Evolutionary conservation across 345 rosid genomes (phyloP), one percentile per base, ranked within the genome.

Genomic region (Erysimum cheiranthoides): DNA sequence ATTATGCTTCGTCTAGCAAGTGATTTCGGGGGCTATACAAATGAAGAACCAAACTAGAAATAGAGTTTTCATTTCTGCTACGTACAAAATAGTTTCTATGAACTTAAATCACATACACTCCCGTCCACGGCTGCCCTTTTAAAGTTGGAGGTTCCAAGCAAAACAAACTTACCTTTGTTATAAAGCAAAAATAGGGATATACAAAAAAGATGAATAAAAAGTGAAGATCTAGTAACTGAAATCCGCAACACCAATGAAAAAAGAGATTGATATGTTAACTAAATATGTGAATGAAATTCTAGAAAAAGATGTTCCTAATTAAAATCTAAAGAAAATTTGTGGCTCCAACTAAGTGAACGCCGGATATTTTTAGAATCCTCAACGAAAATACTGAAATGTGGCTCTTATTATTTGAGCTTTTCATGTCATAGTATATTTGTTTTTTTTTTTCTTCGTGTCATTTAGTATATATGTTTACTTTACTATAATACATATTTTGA

Each of bases 1-100:
- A n/a, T 38, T n/a, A 50, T 52, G 61, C 25, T 51, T 54, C 31
- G 40, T 68, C 38, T 25, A 52, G 14, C 35, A 51, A 36, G 35
- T 68, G 50, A 39, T 14, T 51, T 27, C 49, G 4, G 3, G 16
- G 21, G 50, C 17, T 39, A n/a, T 49, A 21, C 36, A 42, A 67
- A 50, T 25, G 34, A 8, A 62, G 68, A 47, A 30, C 18, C 28
- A 66, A 65, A 32, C 42, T 16, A 47, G 10, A 43, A 10, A 32
- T n/a, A 51, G 25, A 28, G 9, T 28, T 62, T 8, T 42, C 36
- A 62, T 25, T 6, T 38, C 38, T 21, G 46, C 59, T 28, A 11
- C n/a, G n/a, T n/a, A n/a, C 4, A 53, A 5, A 53, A 53, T 12
- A 10, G 17, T 28, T 12, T 9, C 58, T 25, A 11, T 27, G 21